Percentiles rank a stretch among this genome's conserved stretches.
Conservation (phyloP, 768 basidiomycete genomes). For the Podaxis carcinomalis region DNA sequence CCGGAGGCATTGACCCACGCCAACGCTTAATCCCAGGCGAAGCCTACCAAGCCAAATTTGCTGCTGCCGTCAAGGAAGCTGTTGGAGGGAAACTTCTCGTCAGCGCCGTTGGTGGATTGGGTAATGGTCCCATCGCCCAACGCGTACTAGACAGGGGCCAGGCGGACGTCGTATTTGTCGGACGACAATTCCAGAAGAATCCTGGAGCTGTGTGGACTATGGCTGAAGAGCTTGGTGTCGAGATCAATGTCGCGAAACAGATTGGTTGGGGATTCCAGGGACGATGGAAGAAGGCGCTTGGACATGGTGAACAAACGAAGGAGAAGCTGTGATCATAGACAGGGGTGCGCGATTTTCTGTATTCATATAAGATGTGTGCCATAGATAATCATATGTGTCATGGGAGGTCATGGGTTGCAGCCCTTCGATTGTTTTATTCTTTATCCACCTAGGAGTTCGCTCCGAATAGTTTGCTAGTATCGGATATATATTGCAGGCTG, state of each 20-base stretch:
- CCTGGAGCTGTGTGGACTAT: slow-evolving; percentile 49
- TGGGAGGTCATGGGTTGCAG: too few relatives aligned
- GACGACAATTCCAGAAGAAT: slow-evolving; percentile 56
- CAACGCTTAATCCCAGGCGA: slow-evolving; percentile 33
- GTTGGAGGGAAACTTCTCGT: slow-evolving; percentile 37
- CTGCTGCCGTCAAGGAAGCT: slow-evolving; percentile 47
- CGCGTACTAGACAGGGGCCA: slow-evolving; percentile 50
- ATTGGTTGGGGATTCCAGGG: slow-evolving; percentile 20
- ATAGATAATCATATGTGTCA: too few relatives aligned
- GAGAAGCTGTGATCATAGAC: background rate
- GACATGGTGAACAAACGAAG: background rate
- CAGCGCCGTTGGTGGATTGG: slow-evolving; percentile 51
- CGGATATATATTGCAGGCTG: too few relatives aligned
- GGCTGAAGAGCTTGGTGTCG: slow-evolving; percentile 26
- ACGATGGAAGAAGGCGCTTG: slow-evolving; percentile 11
- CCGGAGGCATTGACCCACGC: slow-evolving; percentile 36
- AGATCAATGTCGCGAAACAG: slow-evolving; percentile 15
- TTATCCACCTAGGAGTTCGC: too few relatives aligned
- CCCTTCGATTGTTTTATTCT: too few relatives aligned
- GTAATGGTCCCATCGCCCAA: slow-evolving; percentile 50
- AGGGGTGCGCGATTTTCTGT: background rate
- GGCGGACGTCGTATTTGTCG: slow-evolving; percentile 56
- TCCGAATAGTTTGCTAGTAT: too few relatives aligned
- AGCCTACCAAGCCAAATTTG: slow-evolving; percentile 55
- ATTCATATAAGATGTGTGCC: too few relatives aligned